These are phyloP conservation scores for Scheffersomyces parashehatae DNA, from an alignment of 1,139 yeast species.

Conservation along the genomic window DNA sequence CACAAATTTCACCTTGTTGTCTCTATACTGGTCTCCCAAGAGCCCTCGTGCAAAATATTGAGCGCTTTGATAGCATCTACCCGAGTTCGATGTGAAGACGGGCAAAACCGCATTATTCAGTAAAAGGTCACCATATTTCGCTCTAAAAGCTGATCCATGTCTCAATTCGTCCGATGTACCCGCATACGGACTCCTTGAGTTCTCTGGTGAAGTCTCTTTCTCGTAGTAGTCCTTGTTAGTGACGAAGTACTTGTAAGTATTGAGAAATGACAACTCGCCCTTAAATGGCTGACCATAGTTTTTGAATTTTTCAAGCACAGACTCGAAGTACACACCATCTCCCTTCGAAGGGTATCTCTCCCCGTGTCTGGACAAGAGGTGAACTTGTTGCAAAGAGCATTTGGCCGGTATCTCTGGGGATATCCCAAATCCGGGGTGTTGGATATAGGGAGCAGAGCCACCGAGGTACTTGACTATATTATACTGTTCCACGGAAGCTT, in stretches of 20 bases:
- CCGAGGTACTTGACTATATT: constrained; percentile 33
- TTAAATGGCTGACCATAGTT: constrained; percentile 16
- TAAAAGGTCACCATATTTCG: constrained; percentile 15
- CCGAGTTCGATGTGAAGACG: constrained; percentile 17
- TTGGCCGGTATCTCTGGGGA: constrained; percentile 31
- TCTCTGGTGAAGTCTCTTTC: constrained; percentile 29
- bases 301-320: constrained; percentile 21
- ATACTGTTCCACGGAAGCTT: constrained; percentile 30
- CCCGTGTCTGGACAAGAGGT: constrained; percentile 37
- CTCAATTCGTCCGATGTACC: constrained; percentile 19
- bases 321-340: constrained; percentile 23
- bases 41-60: constrained; percentile 23
- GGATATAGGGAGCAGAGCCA: constrained; percentile 41
- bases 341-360: constrained; percentile 36
- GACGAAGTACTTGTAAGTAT: constrained; percentile 14
- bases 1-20: constrained; percentile 5
- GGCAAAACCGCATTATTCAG: constrained; percentile 14
- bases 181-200: constrained; percentile 27
- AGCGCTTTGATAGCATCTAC: constrained; percentile 16
- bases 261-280: constrained; percentile 11
- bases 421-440: constrained; percentile 35
- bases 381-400: constrained; percentile 37
- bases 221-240: constrained; percentile 13
- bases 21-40: constrained; percentile 24
- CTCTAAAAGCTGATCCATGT: constrained; percentile 18